These are phyloP conservation scores for Mallotus japonicus DNA, from an alignment of 441 rosid species.

Conservation along the genomic window DNA sequence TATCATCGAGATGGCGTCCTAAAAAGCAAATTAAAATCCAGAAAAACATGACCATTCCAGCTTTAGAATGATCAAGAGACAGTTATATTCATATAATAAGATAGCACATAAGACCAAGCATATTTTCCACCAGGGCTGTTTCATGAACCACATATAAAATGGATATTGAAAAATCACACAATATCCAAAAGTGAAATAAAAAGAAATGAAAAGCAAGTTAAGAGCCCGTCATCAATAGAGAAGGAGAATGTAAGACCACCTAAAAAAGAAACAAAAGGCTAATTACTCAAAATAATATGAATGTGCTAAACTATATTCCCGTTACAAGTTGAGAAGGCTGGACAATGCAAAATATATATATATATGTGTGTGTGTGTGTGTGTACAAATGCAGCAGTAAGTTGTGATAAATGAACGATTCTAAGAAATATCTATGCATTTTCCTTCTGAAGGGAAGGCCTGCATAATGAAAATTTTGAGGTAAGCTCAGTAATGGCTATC, in stretches of 20 bases:
- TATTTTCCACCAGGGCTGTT: neutral
- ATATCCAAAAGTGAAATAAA: neutral
- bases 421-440: neutral
- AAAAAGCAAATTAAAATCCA: neutral
- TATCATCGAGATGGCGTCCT: conserved; percentile 97
- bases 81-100: no score
- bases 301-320: neutral
- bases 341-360: no score
- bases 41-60: no score
- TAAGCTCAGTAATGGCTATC: neutral
- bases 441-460: neutral
- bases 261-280: neutral
- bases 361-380: no score
- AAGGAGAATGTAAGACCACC: neutral
- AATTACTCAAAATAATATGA: neutral
- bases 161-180: neutral
- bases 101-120: neutral
- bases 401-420: neutral
- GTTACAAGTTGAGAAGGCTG: neutral
- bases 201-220: neutral
- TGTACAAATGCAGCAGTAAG: neutral
- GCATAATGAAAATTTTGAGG: neutral
- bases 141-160: neutral
- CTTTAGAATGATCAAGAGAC: no score
- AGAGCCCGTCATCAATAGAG: neutral